Base-by-base conservation (phyloP, 1,284 basidiomycete species). In the Ustanciosporium gigantosporum region DNA sequence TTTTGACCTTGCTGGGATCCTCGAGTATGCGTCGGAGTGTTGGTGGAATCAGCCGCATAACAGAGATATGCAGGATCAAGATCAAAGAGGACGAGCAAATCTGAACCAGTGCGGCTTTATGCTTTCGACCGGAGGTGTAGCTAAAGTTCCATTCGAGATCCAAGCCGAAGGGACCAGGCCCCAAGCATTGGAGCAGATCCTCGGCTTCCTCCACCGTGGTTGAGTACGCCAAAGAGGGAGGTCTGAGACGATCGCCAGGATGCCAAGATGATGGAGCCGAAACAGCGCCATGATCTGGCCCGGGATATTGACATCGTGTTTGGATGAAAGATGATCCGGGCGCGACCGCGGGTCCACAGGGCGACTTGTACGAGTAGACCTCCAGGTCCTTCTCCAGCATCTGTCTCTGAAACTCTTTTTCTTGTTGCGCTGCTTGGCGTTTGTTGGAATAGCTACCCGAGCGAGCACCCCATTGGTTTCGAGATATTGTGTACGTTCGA, bases 141-240 rank as follows among this genome's bases (percentile, higher is more conserved):
- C 42, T 32, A 19, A 61, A 36, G 25, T 66, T 58, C 70, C 70
- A 72, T 32, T 72, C 70, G 22, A 72, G 41, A 36, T 72, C 70
- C n/a, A 72, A 52, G 7, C 67, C 70, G 25, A 68, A 46, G 0
- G 65, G 53, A 14, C 47, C 46, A 2, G 52, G 37, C 14, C 62
- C 40, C 5, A 51, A 44, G 13, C 46, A 46, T 22, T 47, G 39
- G 20, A 70, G 43, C 4, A 50, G 38, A 19, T 56, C 47, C 16
- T 38, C 16, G 11, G 66, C 66, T 25, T 68, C 46, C 19, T 53
- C 55, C 16, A 17, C 36, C 31, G 47, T 32, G 15, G 42, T 37
- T 3, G 64, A 50, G 27, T 70, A 70, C 5, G 53, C 52, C 3
- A 70, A 5, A 17, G 31, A 25, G 2, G 68, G 68, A 11, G 39